Percentiles rank a stretch among this genome's conserved stretches.
phyloP scores from a whole-genome alignment of 2,329 filamentous ascomycete species.

The Metarhizium brunneum region DNA sequence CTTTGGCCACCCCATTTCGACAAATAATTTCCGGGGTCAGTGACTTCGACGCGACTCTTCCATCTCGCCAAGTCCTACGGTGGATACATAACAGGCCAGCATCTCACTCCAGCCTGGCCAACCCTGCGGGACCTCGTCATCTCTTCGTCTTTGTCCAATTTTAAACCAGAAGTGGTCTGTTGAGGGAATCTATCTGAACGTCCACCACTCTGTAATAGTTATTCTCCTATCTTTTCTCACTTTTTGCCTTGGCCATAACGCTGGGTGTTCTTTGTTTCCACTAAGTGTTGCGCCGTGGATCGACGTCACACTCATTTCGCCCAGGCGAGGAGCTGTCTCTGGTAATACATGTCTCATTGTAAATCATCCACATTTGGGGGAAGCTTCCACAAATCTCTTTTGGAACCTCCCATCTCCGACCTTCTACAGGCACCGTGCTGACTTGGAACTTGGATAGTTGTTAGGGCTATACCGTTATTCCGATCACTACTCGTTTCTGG shows the following conservation, averaged over 20 bases:
- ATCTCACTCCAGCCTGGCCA: background rate
- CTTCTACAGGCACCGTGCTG: too few species aligned
- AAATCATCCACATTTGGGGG: background rate
- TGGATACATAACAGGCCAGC: constrained; percentile 3
- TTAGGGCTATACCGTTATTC: background rate
- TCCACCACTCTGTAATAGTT: background rate
- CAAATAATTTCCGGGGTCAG: background rate
- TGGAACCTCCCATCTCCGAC: too few species aligned
- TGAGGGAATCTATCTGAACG: background rate
- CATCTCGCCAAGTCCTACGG: background rate
- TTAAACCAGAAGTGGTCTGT: background rate
- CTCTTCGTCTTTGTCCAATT: constrained; percentile 1
- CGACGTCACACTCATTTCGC: background rate
- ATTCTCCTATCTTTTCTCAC: background rate
- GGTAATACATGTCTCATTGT: background rate
- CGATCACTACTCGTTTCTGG: background rate
- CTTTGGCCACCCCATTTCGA: background rate
- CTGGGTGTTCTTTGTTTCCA: background rate
- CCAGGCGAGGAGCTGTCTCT: background rate
- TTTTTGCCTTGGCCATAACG: background rate
- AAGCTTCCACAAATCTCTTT: background rate
- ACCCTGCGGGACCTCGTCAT: constrained; percentile 6
- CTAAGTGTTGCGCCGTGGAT: background rate
- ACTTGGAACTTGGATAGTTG: too few species aligned
- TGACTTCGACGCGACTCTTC: background rate